These are phyloP conservation scores for Sanghuangporus weigelae DNA, from an alignment of 1,284 basidiomycete genomes.

Conservation along the genomic window DNA sequence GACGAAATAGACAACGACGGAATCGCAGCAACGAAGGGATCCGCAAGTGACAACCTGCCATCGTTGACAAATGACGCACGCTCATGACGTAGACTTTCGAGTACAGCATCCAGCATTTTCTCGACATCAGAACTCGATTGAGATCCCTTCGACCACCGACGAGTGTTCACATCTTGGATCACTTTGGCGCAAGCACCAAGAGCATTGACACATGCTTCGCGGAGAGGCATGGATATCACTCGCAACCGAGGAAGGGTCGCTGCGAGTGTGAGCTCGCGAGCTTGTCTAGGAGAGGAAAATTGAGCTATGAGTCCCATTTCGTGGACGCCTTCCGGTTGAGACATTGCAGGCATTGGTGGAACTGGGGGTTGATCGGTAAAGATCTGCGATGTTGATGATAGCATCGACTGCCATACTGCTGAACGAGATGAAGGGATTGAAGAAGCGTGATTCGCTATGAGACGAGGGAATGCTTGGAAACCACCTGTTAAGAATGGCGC, in stretches of 20 bases:
- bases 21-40: slow-evolving; percentile 35
- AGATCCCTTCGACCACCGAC: slow-evolving; percentile 34
- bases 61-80: slow-evolving; percentile 37
- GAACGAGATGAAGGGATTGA: background rate
- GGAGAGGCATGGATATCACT: slow-evolving; percentile 37
- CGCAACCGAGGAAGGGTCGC: slow-evolving; percentile 43
- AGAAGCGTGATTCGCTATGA: background rate
- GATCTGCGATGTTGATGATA: background rate
- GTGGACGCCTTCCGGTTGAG: slow-evolving; percentile 13
- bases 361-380: slow-evolving; percentile 17
- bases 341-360: background rate
- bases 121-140: slow-evolving; percentile 23
- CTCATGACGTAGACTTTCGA: slow-evolving; percentile 31
- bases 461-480: background rate
- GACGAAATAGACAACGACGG: slow-evolving; percentile 22
- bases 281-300: slow-evolving; percentile 23
- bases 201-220: slow-evolving; percentile 32
- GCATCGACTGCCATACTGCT: background rate
- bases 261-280: slow-evolving; percentile 30
- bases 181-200: slow-evolving; percentile 31
- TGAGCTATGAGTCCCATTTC: slow-evolving; percentile 39
- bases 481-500: background rate
- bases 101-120: slow-evolving; percentile 33
- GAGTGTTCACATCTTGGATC: slow-evolving; percentile 42
- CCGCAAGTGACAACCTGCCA: slow-evolving; percentile 39